phyloP scores from a whole-genome alignment of 1,284 basidiomycete genomes.

The Somion occarium region DNA sequence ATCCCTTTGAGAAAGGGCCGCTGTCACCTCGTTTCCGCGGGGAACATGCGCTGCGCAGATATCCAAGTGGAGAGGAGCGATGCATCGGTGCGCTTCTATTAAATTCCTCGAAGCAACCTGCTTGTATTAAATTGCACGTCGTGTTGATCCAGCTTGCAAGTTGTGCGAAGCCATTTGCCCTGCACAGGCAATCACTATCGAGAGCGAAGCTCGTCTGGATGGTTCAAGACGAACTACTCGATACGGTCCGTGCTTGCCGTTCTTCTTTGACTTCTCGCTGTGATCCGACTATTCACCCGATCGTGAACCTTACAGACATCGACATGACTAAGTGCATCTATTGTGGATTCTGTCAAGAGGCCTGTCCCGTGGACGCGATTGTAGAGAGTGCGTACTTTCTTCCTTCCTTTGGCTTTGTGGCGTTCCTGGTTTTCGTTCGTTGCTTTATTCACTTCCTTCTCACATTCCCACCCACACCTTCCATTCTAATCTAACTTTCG shows the following conservation, averaged over 20 bases:
- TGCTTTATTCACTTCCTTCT: conserved; percentile 5
- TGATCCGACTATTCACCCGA: conserved; percentile 10
- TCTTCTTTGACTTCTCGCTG: conserved; percentile 5
- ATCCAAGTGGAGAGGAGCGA: conserved; percentile 97
- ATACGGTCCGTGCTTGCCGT: conserved; percentile 61
- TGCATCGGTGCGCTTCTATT: conserved; percentile 78
- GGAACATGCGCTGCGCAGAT: conserved; percentile 97
- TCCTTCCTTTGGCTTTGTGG: conserved; percentile 1
- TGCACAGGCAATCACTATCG: conserved; percentile 99
- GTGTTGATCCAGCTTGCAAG: conserved; percentile 96
- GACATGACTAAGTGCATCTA: conserved; percentile 98
- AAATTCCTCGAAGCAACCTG: not conserved
- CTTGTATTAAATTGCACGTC: conserved; percentile 10
- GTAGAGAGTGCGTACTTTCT: conserved; percentile 81
- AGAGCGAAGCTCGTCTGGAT: conserved; percentile 94
- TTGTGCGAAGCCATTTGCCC: conserved; percentile 99
- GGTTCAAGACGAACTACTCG: conserved; percentile 96
- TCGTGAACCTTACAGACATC: conserved; percentile 57
- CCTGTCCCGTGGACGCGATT: conserved; percentile 99
- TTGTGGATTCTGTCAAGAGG: conserved; percentile 98
- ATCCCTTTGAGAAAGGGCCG: conserved; percentile 97
- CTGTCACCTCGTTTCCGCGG: conserved; percentile 97
- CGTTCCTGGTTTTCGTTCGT: conserved; percentile 1
- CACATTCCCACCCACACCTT: not conserved
- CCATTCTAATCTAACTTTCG: conserved; percentile 9